A percentile compares a stretch with the other conserved stretches of the same genome.
phyloP scores from a whole-genome alignment of 106 monocot genomes.

The Apostasia ramifera region DNA sequence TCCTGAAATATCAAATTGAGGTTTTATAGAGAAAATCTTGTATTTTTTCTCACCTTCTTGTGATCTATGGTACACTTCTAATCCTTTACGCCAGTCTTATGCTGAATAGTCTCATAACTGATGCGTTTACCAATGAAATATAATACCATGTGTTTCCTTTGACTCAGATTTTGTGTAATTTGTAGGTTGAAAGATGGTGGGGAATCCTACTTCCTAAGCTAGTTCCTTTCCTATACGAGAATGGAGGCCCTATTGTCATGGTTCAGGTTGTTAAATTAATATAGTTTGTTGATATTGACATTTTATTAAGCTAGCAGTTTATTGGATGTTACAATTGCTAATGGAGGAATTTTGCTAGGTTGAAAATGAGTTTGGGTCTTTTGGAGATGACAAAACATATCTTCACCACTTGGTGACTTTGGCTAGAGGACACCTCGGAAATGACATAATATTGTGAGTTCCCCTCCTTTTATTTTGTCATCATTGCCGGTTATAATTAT shows the following conservation, averaged over 20 bases:
- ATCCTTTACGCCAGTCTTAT: too few species aligned
- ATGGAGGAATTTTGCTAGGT: slow-evolving; percentile 32
- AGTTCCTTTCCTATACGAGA: slow-evolving; percentile 66
- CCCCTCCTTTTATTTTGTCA: too few species aligned
- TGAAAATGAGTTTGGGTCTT: slow-evolving; percentile 98
- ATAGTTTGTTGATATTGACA: background rate
- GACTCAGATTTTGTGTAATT: slow-evolving; percentile 5
- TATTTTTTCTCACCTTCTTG: too few species aligned
- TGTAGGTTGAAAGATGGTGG: slow-evolving; percentile 96
- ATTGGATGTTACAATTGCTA: background rate
- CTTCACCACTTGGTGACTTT: slow-evolving; percentile 58
- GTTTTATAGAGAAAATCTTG: too few species aligned
- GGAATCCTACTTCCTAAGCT: slow-evolving; percentile 76
- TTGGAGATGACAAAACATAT: slow-evolving; percentile 80
- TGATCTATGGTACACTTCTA: too few species aligned
- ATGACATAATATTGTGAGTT: slow-evolving; percentile 64
- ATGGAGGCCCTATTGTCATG: slow-evolving; percentile 94
- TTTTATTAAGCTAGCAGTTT: background rate
- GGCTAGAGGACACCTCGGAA: slow-evolving; percentile 72
- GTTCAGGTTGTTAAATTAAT: slow-evolving; percentile 54
- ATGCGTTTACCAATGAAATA: too few species aligned
- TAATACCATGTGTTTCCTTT: too few species aligned
- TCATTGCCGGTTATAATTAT: too few species aligned
- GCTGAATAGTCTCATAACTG: too few species aligned
- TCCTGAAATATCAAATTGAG: too few species aligned